Conservation (phyloP, 2,329 filamentous ascomycete genomes). For the Daldinia sp. region DNA sequence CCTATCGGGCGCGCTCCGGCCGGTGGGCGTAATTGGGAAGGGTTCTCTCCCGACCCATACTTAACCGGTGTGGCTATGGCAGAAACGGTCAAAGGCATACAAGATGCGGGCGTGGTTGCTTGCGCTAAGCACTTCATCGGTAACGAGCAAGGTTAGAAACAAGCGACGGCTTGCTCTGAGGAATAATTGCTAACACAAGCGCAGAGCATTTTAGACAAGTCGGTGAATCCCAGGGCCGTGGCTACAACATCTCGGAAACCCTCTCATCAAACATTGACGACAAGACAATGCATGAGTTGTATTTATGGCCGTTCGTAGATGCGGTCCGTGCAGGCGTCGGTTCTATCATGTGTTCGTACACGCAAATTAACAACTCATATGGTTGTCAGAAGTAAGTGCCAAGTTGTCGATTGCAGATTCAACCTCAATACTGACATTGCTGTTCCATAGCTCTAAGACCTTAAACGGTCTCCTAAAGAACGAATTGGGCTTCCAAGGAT, state of each 20-base stretch:
- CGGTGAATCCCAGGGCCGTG: constrained; percentile 66
- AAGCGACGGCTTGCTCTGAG: neutral
- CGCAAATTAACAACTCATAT: constrained; percentile 85
- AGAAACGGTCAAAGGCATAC: constrained; percentile 82
- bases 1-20: constrained; percentile 76
- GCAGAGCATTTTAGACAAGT: constrained; percentile 78
- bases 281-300: constrained; percentile 80
- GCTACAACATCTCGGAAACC: constrained; percentile 71
- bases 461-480: constrained; percentile 82
- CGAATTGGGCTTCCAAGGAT: constrained; percentile 85
- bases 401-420: neutral
- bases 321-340: constrained; percentile 76
- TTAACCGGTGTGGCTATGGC: constrained; percentile 78
- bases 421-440: neutral
- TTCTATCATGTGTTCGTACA: constrained; percentile 76
- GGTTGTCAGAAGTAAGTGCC: constrained; percentile 73
- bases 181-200: constrained; percentile 34
- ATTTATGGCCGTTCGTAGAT: constrained; percentile 83
- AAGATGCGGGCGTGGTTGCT: constrained; percentile 82
- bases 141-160: constrained; percentile 70
- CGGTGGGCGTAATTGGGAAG: constrained; percentile 79
- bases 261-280: constrained; percentile 75
- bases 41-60: constrained; percentile 78
- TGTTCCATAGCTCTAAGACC: constrained; percentile 64
- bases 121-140: constrained; percentile 79